Evolutionary conservation across 1,284 basidiomycete species (phyloP).

Genomic region (Puccinia horiana): DNA sequence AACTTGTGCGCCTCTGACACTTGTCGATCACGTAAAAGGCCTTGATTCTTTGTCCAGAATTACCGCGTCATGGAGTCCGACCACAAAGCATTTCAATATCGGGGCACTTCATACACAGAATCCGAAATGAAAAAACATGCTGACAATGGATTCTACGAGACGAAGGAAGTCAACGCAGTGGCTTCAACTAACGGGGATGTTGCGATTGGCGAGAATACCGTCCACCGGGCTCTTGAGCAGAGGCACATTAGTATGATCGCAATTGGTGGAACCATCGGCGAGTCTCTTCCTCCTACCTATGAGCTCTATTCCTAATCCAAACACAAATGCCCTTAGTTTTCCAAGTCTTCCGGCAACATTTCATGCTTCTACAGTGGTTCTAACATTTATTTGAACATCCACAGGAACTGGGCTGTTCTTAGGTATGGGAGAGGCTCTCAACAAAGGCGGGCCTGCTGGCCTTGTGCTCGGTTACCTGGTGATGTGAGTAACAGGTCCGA

Average conservation of each 20-base stretch:
- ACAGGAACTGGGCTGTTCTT: slow-evolving; percentile 65
- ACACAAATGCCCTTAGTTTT: not conserved
- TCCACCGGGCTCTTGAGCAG: slow-evolving; percentile 45
- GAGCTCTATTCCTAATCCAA: not conserved
- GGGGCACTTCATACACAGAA: slow-evolving; percentile 1
- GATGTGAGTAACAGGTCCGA: slow-evolving; percentile 53
- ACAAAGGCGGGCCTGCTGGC: slow-evolving; percentile 61
- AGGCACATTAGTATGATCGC: slow-evolving; percentile 50
- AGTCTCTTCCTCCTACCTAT: not conserved
- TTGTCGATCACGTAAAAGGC: not conserved
- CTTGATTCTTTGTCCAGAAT: not conserved
- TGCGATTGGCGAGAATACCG: slow-evolving; percentile 31
- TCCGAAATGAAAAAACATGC: slow-evolving; percentile 22
- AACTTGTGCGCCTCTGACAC: not conserved
- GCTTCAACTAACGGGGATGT: slow-evolving; percentile 15
- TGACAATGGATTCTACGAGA: slow-evolving; percentile 34
- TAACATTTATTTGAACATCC: slow-evolving; percentile 29
- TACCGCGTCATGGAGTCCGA: not conserved
- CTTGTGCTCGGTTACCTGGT: slow-evolving; percentile 59
- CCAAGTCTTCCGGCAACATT: not conserved
- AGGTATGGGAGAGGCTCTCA: slow-evolving; percentile 68
- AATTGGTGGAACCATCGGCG: slow-evolving; percentile 45
- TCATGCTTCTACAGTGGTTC: not conserved
- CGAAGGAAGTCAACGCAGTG: slow-evolving; percentile 23
- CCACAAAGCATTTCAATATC: not conserved